Base-by-base conservation (phyloP, 129 eudicot species). In the Heracleum sosnowskyi region DNA sequence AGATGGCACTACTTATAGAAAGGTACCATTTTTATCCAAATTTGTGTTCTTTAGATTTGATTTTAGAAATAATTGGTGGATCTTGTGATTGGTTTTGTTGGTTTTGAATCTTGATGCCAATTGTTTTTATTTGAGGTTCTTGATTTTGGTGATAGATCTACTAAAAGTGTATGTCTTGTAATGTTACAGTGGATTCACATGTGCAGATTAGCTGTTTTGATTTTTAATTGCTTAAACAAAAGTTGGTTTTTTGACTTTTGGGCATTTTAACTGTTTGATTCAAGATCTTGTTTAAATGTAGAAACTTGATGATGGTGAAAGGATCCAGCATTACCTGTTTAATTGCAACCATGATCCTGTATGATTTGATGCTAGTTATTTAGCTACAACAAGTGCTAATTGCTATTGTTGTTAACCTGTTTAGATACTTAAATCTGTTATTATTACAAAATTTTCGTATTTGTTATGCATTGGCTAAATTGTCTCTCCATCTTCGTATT, bases 1-100 rank as follows among this genome's bases (percentile, higher is more conserved):
- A 44, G 98, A 93, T 40, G 98, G 98, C 69, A 93, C 98, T 78
- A 93, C 98, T 85, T 91, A 93, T 75, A 90, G 97, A 75, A 91
- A 91, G 98, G 98, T 90, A 29, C 12, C 55, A 34, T 63, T n/a
- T 47, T 16, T 4, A 15, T 49, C 12, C 6, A 26, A 66, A 66
- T 31, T 37, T 46, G 1, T 13, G 49, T 24, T 35, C 16, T 69
- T 31, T 16, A 47, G 8, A 11, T 11, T 76, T 74, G 4, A 41
- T 29, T 39, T 13, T 53, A 16, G 34, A 2, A 22, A 24, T 34
- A 3, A 24, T 16, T n/a, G 74, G 28, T 69, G 10, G 45, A 69
- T 33, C 42, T 35, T 69, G n/a, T 73, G 17, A 13, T 16, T 73
- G 17, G 4, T 28, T 20, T 17, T 53, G 36, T 63, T 63, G 17